Evolutionary conservation across 495 filamentous ascomycete species (phyloP), one percentile per base, ranked within the genome.

Genomic region (Aspergillus cristatus): DNA sequence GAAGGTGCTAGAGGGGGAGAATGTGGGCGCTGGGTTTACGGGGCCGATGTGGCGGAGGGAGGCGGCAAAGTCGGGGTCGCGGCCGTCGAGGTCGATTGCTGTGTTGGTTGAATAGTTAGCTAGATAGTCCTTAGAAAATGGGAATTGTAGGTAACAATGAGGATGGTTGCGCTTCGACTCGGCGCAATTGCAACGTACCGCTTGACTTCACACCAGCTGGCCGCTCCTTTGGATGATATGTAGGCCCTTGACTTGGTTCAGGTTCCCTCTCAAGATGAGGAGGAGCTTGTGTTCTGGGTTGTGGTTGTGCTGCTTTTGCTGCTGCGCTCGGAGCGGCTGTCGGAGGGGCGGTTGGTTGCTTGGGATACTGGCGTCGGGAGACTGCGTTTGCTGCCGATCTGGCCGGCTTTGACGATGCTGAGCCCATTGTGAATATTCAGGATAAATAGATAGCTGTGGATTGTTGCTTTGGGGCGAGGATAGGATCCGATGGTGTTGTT

Each of bases 61-160:
- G 45, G 67, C 68, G 34, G 72, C 74, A 57, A 77, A 81, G 54
- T 73, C 59, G 2, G 78, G 78, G 46, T 82, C 78, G n/a, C 66
- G 68, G 42, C 71, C 74, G 47, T 83, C 81, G 41, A 77, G 62
- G 50, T 80, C 71, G 41, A 82, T 75, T n/a, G 75, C 77, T 81
- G 42, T 43, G 18, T 34, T 35, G 35, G 25, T 16, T 5, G 8
- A 3, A 37, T 35, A 18, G 14, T 3, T 24, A 26, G 34, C 48
- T 45, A 48, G 45, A 7, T 37, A 12, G 22, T 35, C 1, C 14
- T 43, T 15, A 30, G 30, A 18, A 28, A 35, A 14, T 6, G 17
- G 13, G 7, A 16, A 4, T 25, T n/a, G n/a, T n/a, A 8, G 31
- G 22, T 5, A 6, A 11, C 20, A 30, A 11, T 2, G 29, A 2